Evolutionary conservation across 306 rosid genomes (phyloP).

Genomic region (Quillaja saponaria): DNA sequence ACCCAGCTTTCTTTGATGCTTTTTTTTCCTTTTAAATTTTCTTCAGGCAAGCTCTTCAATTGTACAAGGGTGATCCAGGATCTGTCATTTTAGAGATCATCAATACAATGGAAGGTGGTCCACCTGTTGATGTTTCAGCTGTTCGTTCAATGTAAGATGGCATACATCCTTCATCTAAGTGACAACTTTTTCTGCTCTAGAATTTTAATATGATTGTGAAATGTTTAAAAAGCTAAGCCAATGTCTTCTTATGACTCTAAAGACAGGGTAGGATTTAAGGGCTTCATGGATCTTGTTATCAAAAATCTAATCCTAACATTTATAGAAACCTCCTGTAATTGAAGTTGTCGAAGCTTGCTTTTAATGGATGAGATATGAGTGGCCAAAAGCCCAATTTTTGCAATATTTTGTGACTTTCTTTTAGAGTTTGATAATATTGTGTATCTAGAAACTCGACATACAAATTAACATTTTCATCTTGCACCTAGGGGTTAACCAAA

Average conservation of each 20-base stretch:
- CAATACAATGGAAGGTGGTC: conserved; percentile 95
- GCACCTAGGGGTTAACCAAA: no score
- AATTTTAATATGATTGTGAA: conserved; percentile 5
- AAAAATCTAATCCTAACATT: not conserved
- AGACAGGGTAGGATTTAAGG: not conserved
- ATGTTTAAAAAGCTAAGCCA: conserved; percentile 22
- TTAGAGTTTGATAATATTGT: no score
- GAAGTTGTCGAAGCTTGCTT: not conserved
- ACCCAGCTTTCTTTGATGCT: no score
- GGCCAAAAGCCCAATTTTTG: no score
- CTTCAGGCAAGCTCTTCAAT: conserved; percentile 96
- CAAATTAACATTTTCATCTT: no score
- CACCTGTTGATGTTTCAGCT: conserved; percentile 93
- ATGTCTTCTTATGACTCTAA: not conserved
- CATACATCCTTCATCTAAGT: conserved; percentile 28
- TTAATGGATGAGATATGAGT: not conserved
- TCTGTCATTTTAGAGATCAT: conserved; percentile 82
- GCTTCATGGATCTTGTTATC: not conserved
- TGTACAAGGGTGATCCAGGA: conserved; percentile 79
- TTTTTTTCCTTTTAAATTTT: conserved; percentile 23
- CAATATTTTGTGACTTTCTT: no score
- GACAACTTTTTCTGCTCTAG: conserved; percentile 15
- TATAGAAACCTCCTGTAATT: not conserved
- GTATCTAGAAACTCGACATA: no score
- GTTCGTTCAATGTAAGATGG: conserved; percentile 94